Evolutionary conservation across 1,284 basidiomycete species (phyloP), one percentile per base, ranked within the genome.

Genomic region (Cronartium ribicola): DNA sequence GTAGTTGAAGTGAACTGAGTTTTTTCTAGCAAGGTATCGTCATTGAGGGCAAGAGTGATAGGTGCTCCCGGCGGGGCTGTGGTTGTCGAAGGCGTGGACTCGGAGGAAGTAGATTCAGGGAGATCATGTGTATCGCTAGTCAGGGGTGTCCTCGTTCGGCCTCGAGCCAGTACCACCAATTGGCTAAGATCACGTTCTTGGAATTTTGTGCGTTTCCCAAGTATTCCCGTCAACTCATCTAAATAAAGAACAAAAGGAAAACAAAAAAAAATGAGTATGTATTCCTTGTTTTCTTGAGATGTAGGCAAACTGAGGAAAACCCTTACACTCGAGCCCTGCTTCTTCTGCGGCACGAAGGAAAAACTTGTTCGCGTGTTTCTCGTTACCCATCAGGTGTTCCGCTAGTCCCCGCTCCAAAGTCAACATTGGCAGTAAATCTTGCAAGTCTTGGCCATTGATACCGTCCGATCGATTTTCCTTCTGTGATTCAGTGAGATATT

Each of bases 181-280:
- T 98, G 95, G 71, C 89, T 91, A 76, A 91, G 84, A 63, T 92
- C 91, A 68, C 84, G 87, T 77, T 90, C 85, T 82, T 98, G 96
- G 82, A 91, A 99, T 82, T 93, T 97, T 14, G 96, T 99, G 75
- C 91, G 86, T 83, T 91, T 94, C 36, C 96, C 96, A 74, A 95
- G 84, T 6, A 94, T 92, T 13, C 96, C 96, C 0, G 92, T 94
- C 75, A 98, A 85, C 82, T 94, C 90, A 81, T 93, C 70, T 73
- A 40, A 46, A 36, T 20, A 46, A 61, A 13, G 57, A 43, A 51
- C 48, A 51, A 29, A 13, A 62, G 14, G 7, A 17, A 6, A 7
- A 61, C 22, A 17, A 61, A 17, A 13, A 36, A 22, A 17, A 11
- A 37, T 60, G 22, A 60, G 13, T 60, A 11, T 8, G 17, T 7